Base-by-base conservation (phyloP, 2,329 filamentous ascomycete genomes). In the Cordyceps pruinosa region DNA sequence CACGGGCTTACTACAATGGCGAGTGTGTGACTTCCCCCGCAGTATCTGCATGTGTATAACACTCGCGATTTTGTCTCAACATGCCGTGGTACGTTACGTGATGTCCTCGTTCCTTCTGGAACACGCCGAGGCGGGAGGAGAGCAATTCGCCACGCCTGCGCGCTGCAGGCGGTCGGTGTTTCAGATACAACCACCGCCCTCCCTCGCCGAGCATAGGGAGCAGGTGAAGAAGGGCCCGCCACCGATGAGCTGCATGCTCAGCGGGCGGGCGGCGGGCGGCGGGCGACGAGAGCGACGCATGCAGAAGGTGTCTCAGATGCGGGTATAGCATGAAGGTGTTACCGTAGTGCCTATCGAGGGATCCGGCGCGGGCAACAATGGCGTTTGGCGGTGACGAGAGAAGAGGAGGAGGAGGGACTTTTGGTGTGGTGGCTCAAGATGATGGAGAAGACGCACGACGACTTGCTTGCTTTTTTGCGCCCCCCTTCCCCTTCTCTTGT, bases 221-320 rank as follows among this genome's bases (percentile, higher is more conserved):
- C 15, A 32, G 35, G 26, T 10, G 23, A 23, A 23, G 19, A n/a
- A 32, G 23, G 15, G 45, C 6, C 6, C 12, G 17, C n/a, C n/a
- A n/a, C 10, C 30, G 35, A 56, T 25, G 26, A 49, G 53, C 42
- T 56, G 44, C 52, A 56, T 56, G 34, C 25, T 23, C 6, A 19
- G 28, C 17, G n/a, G n/a, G n/a, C n/a, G n/a, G n/a, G n/a, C n/a
- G n/a, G n/a, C n/a, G n/a, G 37, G n/a, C 19, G 7, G 10, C 17
- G n/a, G 28, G 42, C 25, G n/a, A 23, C n/a, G 26, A 21, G 32
- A 56, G 28, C 53, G 45, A 42, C 34, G 26, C 53, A 25, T 49
- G 53, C 53, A 56, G 45, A 48, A 49, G 26, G 19, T 56, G 53
- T 56, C 44, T 56, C 53, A 56, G 44, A 37, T 34, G 46, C 53